Percentiles rank a stretch among this genome's conserved stretches.
phyloP scores from a whole-genome alignment of 306 rosid species.

The Dryas alaskensis region DNA sequence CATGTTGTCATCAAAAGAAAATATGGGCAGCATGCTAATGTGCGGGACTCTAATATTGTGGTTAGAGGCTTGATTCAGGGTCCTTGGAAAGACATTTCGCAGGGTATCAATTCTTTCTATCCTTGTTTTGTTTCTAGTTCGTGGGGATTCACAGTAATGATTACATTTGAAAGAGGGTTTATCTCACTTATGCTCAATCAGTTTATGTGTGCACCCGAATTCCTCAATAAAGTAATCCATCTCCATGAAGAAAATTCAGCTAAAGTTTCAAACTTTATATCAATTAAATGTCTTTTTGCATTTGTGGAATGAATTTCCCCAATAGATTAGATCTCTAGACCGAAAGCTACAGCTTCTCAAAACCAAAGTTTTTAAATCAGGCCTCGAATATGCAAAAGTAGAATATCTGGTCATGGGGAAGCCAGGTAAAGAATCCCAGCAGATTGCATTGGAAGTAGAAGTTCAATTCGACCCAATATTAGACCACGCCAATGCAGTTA shows the following conservation, averaged over 20 bases:
- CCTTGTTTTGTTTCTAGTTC: neutral
- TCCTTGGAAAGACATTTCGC: too few species aligned
- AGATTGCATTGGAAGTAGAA: neutral
- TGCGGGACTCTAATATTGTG: neutral
- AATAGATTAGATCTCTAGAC: neutral
- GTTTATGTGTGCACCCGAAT: neutral
- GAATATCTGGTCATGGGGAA: neutral
- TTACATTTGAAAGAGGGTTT: neutral
- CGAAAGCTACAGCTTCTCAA: neutral
- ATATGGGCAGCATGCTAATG: neutral
- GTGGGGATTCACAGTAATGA: neutral
- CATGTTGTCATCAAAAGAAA: neutral
- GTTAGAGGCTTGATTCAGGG: neutral
- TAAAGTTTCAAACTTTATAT: neutral
- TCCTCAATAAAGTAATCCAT: neutral
- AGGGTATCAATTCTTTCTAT: neutral
- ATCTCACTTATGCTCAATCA: neutral
- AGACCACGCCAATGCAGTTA: neutral
- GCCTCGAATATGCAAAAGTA: neutral
- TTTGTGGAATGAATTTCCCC: neutral
- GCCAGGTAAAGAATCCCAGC: neutral
- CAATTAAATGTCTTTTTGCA: neutral
- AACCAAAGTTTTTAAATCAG: neutral
- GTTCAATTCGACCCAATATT: neutral
- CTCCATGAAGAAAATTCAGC: neutral